Evolutionary conservation across 768 basidiomycete genomes (phyloP), one percentile per base, ranked within the genome.

Genomic region (Amanita thiersii): DNA sequence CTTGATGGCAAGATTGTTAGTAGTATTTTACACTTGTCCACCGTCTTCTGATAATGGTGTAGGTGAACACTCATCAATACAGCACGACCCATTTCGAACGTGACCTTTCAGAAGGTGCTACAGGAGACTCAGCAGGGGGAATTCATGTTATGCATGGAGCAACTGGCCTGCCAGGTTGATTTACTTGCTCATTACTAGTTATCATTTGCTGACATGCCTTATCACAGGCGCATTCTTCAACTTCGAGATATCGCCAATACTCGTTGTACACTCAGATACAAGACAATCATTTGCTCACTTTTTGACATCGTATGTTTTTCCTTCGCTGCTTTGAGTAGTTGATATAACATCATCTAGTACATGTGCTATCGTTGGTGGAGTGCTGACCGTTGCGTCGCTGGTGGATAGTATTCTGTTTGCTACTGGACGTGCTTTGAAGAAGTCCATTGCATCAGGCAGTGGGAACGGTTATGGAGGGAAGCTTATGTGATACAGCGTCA

Each of bases 261-360:
- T 88, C 37, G 85, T 99, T 38, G 82, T 92, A 17, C 92, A 97
- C 58, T 74, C 77, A 8, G 94, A 98, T 57, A 82, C 77, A 24
- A 75, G 91, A 42, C 93, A 98, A 61, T 88, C 89, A 0, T 94
- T 98, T 60, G 94, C 96, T 2, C 96, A 99, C 64, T 98, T 98
- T 72, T 65, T 98, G 19, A 97, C 96, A 32, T 97, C 93, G 87
- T 93, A 56, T 55, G 91, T 73, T 11, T 24, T 21, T 44, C 8
- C 30, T 30, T 23, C 6, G 5, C 23, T 14, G 25, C 5, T 29
- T 20, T 21, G 25, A 12, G 15, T 26, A 45, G 20, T 37, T 17
- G 28, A 19, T 43, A 39, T 11, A 39, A 25, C 18, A 12, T 40
- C 24, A 15, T 26, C 25, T 53, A 96, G 92, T 48, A 93, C 92